Evolutionary conservation across 208 protist genomes (phyloP), one percentile per base, ranked within the genome.

Genomic region (Leishmania aethiopica): DNA sequence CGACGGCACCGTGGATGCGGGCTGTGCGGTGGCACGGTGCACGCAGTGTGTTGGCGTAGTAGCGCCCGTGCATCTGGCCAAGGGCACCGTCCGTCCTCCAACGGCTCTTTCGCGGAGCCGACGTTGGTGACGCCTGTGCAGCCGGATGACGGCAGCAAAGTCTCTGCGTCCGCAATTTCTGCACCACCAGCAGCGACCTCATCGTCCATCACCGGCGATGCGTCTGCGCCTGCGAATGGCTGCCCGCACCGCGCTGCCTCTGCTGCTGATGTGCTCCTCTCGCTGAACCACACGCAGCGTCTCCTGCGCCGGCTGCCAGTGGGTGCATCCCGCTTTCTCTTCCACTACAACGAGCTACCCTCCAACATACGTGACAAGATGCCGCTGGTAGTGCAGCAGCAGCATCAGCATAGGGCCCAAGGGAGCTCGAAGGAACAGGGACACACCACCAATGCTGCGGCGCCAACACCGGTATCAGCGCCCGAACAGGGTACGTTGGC

Each of bases 331-430:
- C 57, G 49, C 45, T 37, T 13, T 19, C 51, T 84, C n/a, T 83
- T 91, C 28, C 80, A 86, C 72, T 84, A 83, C 79, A 93, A 91
- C 57, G 90, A 93, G 66, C 49, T 93, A 10, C 86, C 88, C 3
- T 84, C 77, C 15, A 85, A 89, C 62, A 53, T 93, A 57, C 88
- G 90, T 57, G 28, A 45, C 1, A 75, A 66, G 45, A 25, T 93
- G 69, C 79, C 88, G 32, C 22, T 2, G 11, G 49, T 77, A 1
- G 53, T 80, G 42, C 70, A 28, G 60, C 66, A 73, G 60, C 45
- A 32, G 59, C 53, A 67, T 0, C 8, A 8, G 74, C 35, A 25
- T 25, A 51, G 35, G 2, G 13, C 60, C 71, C 60, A 40, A 51
- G 7, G 22, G 6, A 15, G 49, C 49, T 47, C 69, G 25, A n/a